Evolutionary conservation across 1,284 basidiomycete genomes (phyloP).

Genomic region (Trametes versicolor): DNA sequence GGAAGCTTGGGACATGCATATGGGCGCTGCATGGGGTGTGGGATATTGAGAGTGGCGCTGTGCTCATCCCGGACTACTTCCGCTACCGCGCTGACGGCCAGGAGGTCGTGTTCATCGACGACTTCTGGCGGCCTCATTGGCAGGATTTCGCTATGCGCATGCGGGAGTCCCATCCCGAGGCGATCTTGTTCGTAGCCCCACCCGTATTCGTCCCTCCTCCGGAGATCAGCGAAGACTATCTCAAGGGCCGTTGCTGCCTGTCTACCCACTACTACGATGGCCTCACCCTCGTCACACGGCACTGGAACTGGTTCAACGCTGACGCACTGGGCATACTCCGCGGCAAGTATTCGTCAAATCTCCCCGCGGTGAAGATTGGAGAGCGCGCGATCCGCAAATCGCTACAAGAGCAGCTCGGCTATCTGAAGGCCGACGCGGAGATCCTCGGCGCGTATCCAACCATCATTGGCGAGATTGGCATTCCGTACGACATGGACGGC

Average conservation of each 20-base stretch:
- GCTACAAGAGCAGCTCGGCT: conserved; percentile 86
- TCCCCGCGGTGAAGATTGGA: conserved; percentile 81
- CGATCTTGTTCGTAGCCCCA: conserved; percentile 92
- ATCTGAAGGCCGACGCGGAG: conserved; percentile 77
- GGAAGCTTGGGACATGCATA: conserved; percentile 87
- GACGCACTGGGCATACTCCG: conserved; percentile 92
- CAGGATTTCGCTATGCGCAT: conserved; percentile 72
- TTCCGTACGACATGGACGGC: conserved; percentile 91
- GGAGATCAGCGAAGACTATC: conserved; percentile 64
- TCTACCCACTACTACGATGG: conserved; percentile 97
- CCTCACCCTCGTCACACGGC: conserved; percentile 82
- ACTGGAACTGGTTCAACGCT: conserved; percentile 98
- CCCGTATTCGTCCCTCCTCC: conserved; percentile 91
- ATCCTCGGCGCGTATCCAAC: conserved; percentile 87
- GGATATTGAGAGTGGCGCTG: conserved; percentile 76
- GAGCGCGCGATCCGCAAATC: conserved; percentile 85
- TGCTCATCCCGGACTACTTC: conserved; percentile 89
- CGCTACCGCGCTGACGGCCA: conserved; percentile 38
- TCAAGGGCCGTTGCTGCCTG: conserved; percentile 80
- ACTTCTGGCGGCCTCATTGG: conserved; percentile 89
- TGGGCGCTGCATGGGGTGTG: conserved; percentile 97
- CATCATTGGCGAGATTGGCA: conserved; percentile 95
- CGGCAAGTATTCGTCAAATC: conserved; percentile 83
- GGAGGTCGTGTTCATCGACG: conserved; percentile 75
- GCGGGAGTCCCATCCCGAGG: conserved; percentile 79